Evolutionary conservation across 208 protist species (phyloP).

Genomic region (Blechomonas ayalai): DNA sequence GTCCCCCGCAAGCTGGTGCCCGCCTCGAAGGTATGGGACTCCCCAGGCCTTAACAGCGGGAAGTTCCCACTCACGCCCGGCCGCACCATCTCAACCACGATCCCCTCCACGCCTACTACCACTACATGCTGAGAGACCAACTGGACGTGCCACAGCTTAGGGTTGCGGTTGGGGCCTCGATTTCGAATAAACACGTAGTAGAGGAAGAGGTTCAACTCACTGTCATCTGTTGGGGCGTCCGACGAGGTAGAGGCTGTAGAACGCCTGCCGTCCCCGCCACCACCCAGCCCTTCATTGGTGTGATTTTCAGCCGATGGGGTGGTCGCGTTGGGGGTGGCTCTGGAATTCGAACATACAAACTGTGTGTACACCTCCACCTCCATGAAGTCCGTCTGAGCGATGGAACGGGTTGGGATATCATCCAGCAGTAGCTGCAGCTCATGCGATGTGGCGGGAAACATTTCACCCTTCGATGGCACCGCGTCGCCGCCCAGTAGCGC

Average conservation of each 20-base stretch:
- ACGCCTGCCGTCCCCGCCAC: not conserved
- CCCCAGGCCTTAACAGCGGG: constrained; percentile 56
- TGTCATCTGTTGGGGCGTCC: not conserved
- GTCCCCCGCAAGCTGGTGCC: constrained; percentile 43
- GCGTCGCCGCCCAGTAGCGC: no score
- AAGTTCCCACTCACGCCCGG: constrained; percentile 76
- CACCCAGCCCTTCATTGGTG: not conserved
- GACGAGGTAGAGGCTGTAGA: not conserved
- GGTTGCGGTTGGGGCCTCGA: constrained; percentile 35
- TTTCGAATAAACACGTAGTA: constrained; percentile 82
- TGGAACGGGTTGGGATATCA: constrained; percentile 44
- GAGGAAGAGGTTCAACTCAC: constrained; percentile 43
- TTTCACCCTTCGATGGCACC: no score
- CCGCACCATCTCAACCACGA: constrained; percentile 58
- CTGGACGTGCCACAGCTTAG: constrained; percentile 67
- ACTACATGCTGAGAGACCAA: constrained; percentile 73
- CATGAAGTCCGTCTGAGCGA: constrained; percentile 53
- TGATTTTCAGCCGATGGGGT: constrained; percentile 1
- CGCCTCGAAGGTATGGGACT: constrained; percentile 69
- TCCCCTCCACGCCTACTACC: constrained; percentile 35
- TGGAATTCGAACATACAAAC: constrained; percentile 58
- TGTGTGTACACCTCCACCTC: constrained; percentile 70
- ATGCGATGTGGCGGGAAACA: constrained; percentile 14
- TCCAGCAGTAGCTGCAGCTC: constrained; percentile 24
- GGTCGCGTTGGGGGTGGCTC: no score